Base-by-base conservation (phyloP, 352 stramenopile species). In the Peronosclerospora sorghi region DNA sequence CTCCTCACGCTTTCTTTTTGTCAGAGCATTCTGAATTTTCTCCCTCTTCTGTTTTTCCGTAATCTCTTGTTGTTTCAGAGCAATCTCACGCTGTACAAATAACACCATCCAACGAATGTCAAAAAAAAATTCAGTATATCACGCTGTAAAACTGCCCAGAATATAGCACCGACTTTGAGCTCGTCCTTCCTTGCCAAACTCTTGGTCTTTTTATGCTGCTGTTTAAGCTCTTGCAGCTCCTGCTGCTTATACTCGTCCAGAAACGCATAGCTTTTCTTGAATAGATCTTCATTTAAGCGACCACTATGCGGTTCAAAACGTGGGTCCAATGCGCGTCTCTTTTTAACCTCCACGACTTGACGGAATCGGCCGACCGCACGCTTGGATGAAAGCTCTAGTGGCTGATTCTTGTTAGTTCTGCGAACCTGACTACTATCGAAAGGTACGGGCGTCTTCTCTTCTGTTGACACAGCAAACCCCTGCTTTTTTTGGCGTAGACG, bases 271-370 rank as follows among this genome's bases (percentile, higher is more conserved):
- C 80, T 79, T 50, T 93, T 94, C 35, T 54, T 45, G 51, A 92
- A 94, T 20, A 94, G 54, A 35, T 94, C 81, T 29, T 95, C 81
- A 29, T 96, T 95, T 14, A 95, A 54, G 7, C 87, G 86, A 14
- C 83, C 82, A 29, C 67, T 78, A 18, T 82, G 65, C 7, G 68
- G 61, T 43, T 95, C 83, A 38, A 96, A 96, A 34, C 86, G 83
- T 28, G 86, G 86, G 58, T 96, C 86, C 35, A 85, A 51, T 7
- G 49, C 29, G 9, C 71, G 62, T 41, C 66, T 68, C 51, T 83
- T 90, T 50, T 82, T 85, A 7, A 91, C 73, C 7, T 93, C 73
- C 21, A 94, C 68, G 20, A 88, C 83, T n/a, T 80, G 62, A 15
- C 77, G 76, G 45, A 84, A 80, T 2, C 83, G 73, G 0, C 71